Base-by-base conservation (phyloP, 352 stramenopile genomes). In the Thalassiosira sp. region DNA sequence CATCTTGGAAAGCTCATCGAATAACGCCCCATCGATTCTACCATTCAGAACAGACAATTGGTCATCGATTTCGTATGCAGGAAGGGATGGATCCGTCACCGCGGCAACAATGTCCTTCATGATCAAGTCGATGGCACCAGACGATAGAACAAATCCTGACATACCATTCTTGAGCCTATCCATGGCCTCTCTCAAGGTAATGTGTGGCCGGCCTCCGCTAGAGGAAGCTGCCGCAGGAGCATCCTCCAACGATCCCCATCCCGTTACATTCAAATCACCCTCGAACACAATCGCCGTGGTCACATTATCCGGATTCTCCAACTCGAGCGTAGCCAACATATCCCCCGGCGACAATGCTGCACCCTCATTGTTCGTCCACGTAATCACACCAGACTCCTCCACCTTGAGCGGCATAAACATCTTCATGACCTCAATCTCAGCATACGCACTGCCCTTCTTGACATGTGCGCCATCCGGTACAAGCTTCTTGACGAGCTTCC, bases 351-450 rank as follows among this genome's bases (percentile, higher is more conserved):
- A 90, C 0, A 99, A 75, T 56, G 98, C 91, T 3, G 96, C 95
- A 31, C 97, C 97, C 83, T 99, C 97, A 1, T 97, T 97, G 82
- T 97, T 95, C 33, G 95, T 88, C 82, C 98, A 95, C 8, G 92
- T 93, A 57, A 99, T 97, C 3, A 97, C 85, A 46, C 97, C 97
- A 35, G 89, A 90, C 86, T 99, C 97, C 22, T 96, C 95, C 0
- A 98, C 98, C 66, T 97, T 94, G 40, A 99, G 90, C 20, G 97
- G 97, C 96, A 99, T 98, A 90, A 99, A 99, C 97, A 99, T 99
- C 91, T 99, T 99, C 97, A 99, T 99, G n/a, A 99, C 97, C 82
- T 98, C 94, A 52, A 98, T 95, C 83, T 98, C 94, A 20, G 89
- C 93, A 76, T 96, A 98, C 3, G 89, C 58, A 58, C 93, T 76